These are phyloP conservation scores for Lagenidium giganteum DNA, from an alignment of 352 stramenopile species.

Conservation along the genomic window DNA sequence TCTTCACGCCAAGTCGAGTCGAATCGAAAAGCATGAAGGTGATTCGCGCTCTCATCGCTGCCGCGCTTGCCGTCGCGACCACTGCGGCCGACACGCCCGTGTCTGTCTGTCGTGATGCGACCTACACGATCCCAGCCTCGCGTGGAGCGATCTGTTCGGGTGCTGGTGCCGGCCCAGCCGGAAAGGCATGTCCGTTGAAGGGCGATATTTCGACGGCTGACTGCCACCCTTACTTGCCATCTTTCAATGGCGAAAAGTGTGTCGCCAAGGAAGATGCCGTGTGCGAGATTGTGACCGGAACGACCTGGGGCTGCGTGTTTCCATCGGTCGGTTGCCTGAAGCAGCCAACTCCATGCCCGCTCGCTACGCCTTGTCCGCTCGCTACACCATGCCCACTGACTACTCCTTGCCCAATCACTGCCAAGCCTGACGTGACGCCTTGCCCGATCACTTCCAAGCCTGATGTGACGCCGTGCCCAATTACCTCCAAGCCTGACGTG, in stretches of 20 bases:
- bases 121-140: constrained; percentile 15
- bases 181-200: constrained; percentile 16
- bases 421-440: constrained; percentile 2
- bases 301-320: constrained; percentile 24
- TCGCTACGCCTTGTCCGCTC: background rate
- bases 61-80: constrained; percentile 11
- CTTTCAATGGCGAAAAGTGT: constrained; percentile 14
- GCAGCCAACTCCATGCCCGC: background rate
- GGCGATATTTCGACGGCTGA: constrained; percentile 11
- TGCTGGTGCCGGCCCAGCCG: constrained; percentile 8
- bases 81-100: constrained; percentile 9
- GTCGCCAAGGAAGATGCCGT: constrained; percentile 18
- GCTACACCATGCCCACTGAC: constrained; percentile 3
- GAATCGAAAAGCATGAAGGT: constrained; percentile 10
- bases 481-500: background rate
- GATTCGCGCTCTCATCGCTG: constrained; percentile 8
- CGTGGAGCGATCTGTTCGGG: constrained; percentile 21
- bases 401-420: constrained; percentile 1
- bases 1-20: background rate
- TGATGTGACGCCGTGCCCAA: constrained; percentile 1
- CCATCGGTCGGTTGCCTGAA: constrained; percentile 14
- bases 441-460: constrained; percentile 7
- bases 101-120: constrained; percentile 22
- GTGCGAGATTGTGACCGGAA: constrained; percentile 13
- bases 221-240: constrained; percentile 20